Evolutionary conservation across 169 alveolate genomes (phyloP).

Genomic region (Babesia ovis): DNA sequence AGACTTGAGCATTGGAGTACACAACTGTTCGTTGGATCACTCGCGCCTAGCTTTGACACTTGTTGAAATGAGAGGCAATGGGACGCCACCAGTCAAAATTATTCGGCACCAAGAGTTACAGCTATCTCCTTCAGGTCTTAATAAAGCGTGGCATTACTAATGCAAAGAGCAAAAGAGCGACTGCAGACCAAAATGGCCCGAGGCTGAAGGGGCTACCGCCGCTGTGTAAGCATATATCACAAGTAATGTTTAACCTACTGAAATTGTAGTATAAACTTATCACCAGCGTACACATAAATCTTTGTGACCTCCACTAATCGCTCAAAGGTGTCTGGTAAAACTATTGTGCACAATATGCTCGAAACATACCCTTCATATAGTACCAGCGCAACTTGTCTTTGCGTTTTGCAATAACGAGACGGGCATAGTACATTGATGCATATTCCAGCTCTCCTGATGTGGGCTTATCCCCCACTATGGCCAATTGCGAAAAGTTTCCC

Average conservation of each 20-base stretch:
- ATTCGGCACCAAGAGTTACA: slow-evolving; percentile 15
- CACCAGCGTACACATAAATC: slow-evolving; percentile 25
- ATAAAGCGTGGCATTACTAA: neutral
- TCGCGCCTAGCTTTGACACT: slow-evolving; percentile 6
- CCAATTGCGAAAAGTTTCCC: neutral
- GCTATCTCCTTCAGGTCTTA: neutral
- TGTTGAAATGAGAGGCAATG: neutral
- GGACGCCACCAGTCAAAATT: neutral
- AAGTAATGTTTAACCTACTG: slow-evolving; percentile 9
- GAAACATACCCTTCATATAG: slow-evolving; percentile 12
- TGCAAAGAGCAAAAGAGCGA: neutral
- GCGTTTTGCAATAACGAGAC: slow-evolving; percentile 9
- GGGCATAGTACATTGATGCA: slow-evolving; percentile 19
- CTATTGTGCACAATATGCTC: no score
- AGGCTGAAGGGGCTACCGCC: neutral
- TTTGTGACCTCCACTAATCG: slow-evolving; percentile 29
- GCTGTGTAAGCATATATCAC: neutral
- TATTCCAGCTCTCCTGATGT: slow-evolving; percentile 15
- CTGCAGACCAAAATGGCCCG: neutral
- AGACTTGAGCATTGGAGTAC: slow-evolving; percentile 32
- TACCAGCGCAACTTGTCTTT: slow-evolving; percentile 40
- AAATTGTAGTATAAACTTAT: slow-evolving; percentile 11
- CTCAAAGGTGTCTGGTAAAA: slow-evolving; percentile 24
- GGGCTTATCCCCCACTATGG: neutral
- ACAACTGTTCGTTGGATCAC: slow-evolving; percentile 60